Evolutionary conservation across 805 yeast species (phyloP), one percentile per base, ranked within the genome.

Genomic region (Cyberlindnera meyerae): DNA sequence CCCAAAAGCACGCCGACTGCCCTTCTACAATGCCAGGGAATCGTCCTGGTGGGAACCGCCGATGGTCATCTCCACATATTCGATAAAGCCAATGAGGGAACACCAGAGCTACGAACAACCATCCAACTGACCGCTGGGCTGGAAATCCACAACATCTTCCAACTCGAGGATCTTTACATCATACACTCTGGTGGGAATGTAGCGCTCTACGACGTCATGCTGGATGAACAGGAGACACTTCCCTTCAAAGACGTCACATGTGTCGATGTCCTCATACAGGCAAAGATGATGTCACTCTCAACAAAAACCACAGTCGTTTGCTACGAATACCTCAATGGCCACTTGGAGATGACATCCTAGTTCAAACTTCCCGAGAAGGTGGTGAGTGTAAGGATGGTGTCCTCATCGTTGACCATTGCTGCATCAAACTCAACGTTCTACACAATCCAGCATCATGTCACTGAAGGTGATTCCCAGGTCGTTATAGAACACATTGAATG

Each of bases 311-410:
- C 43, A 2, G 40, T 52, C 3, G 31, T 52, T 8, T 29, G 40
- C 7, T 44, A 44, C 24, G 31, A 38, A 8, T 34, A 32, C 15
- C 24, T 31, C 8, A 17, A 57, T 30, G 47, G 51, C 7, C 57
- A 54, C 24, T 37, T 61, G 22, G 52, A 49, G 13, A 50, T 54
- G 42, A 38, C 34, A 5, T 40, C 41, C 16, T 60, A 60, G 29
- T 44, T 51, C 22, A 49, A 47, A 15, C 17, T 58, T 2, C 52
- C 52, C 5, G 65, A 62, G 27, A 50, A 52, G 29, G 37, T 58
- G 3, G 27, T 36, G 2, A 27, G 32, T 6, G 43, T 63, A 16
- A 42, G 53, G 30, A 46, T 51, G 14, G 33, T 59, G 12, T 36
- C 47, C 14, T 34, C 45, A 5, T 35, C 47, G 25, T 32, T 29